These are phyloP conservation scores for Astathelohania contejeani DNA, from an alignment of 371 early-diverging fungal genomes.

Conservation along the genomic window DNA sequence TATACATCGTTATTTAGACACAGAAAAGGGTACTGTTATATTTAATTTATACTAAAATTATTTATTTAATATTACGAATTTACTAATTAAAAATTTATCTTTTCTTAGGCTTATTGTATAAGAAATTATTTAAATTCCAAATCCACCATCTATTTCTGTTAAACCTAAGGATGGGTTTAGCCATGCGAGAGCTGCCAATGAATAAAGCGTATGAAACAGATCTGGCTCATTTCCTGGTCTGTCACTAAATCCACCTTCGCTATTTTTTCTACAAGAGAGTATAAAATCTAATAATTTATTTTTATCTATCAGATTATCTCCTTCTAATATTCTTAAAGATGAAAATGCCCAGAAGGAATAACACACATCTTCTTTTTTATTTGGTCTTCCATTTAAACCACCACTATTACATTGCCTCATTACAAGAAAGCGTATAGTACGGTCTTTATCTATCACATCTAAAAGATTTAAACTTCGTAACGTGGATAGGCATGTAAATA, in stretches of 20 bases:
- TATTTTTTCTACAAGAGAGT: conserved; percentile 62
- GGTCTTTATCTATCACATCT: conserved; percentile 56
- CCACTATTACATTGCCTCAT: conserved; percentile 75
- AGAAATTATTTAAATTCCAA: no score
- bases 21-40: no score
- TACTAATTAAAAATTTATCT: no score
- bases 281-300: conserved; percentile 64
- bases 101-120: no score
- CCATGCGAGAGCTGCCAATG: conserved; percentile 65
- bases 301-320: conserved; percentile 66
- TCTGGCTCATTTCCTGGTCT: conserved; percentile 74
- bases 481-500: conserved; percentile 75
- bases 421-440: conserved; percentile 72
- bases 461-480: conserved; percentile 63
- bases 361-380: conserved; percentile 89
- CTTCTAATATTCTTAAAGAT: conserved; percentile 63
- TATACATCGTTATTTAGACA: no score
- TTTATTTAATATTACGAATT: no score
- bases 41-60: no score
- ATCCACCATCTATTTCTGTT: no score
- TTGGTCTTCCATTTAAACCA: conserved; percentile 84
- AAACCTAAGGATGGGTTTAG: no score
- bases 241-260: conserved; percentile 82
- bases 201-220: conserved; percentile 87
- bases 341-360: conserved; percentile 97